Conservation (phyloP, 177 flowering plant species). For the Vitis hybrid region DNA sequence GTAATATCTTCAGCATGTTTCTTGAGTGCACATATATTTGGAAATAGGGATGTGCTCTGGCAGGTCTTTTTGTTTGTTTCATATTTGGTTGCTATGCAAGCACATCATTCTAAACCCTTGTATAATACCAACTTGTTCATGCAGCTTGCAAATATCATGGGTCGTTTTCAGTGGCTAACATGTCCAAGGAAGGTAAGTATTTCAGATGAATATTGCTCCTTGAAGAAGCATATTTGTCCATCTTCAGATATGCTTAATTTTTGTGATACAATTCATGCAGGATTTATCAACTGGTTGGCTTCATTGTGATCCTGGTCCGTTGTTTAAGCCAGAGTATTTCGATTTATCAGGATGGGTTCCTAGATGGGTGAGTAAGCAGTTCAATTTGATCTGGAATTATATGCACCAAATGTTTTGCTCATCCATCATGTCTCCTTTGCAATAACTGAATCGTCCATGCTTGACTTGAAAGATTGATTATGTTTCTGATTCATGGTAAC, state of each 20-base stretch:
- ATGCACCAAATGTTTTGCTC: no score
- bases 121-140: slow-evolving; percentile 15
- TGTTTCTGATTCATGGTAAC: no score
- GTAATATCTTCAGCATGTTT: no score
- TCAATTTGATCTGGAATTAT: neutral
- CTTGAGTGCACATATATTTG: no score
- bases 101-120: neutral
- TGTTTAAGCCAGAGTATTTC: slow-evolving; percentile 71
- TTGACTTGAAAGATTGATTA: no score
- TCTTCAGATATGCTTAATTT: neutral
- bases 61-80: no score
- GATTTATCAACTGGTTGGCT: slow-evolving; percentile 95
- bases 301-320: slow-evolving; percentile 88
- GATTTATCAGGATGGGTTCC: slow-evolving; percentile 62
- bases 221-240: neutral
- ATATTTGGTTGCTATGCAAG: neutral
- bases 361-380: slow-evolving; percentile 57
- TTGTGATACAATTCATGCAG: slow-evolving; percentile 38
- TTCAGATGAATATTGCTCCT: neutral
- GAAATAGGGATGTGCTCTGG: no score
- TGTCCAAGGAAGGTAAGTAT: slow-evolving; percentile 83
- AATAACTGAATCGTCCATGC: no score
- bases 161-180: slow-evolving; percentile 89
- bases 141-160: slow-evolving; percentile 88
- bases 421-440: no score